Base-by-base conservation (phyloP, 306 rosid species). In the Delonix regia region DNA sequence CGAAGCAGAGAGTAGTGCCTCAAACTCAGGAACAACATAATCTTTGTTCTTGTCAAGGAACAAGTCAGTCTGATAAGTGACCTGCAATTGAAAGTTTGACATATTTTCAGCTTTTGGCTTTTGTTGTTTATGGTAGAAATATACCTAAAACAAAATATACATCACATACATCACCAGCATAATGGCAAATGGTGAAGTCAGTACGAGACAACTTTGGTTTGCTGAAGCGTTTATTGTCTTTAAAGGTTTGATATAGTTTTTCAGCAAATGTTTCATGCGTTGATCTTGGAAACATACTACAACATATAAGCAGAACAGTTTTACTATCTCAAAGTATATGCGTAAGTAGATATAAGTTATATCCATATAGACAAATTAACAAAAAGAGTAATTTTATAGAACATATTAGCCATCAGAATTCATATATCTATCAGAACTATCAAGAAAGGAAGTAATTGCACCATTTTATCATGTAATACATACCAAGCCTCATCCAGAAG, bases 401-500 rank as follows among this genome's bases (percentile, higher is more conserved):
- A 61, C 24, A 57, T 52, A 71, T 39, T 68, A 62, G 64, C 34
- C 25, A 52, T n/a, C 69, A 12, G 42, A 55, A 10, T 55, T 27
- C 33, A 55, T 6, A 47, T 59, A 67, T 71, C 73, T 68, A 30
- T 45, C 51, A 36, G 65, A 77, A 64, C n/a, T 11, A 44, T 69
- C 56, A 60, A 28, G n/a, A 66, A 83, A 44, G 57, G 64, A 22
- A 25, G 36, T 66, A 25, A 73, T 36, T 51, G 30, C 73, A 64
- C 30, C 70, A 33, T 64, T 64, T 36, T 63, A 77, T 65, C 19
- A 78, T 74, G 24, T 13, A 73, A 42, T 57, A 79, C 96, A 34
- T 91, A 95, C 99, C 99, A 95, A 38, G 99, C 99, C 86, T 95
- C 99, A 78, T 95, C 99, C 59, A 95, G 88, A 82, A 95, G 97